phyloP scores from a whole-genome alignment of 2,329 filamentous ascomycete species.

The Beauveria scarabaeidicola region DNA sequence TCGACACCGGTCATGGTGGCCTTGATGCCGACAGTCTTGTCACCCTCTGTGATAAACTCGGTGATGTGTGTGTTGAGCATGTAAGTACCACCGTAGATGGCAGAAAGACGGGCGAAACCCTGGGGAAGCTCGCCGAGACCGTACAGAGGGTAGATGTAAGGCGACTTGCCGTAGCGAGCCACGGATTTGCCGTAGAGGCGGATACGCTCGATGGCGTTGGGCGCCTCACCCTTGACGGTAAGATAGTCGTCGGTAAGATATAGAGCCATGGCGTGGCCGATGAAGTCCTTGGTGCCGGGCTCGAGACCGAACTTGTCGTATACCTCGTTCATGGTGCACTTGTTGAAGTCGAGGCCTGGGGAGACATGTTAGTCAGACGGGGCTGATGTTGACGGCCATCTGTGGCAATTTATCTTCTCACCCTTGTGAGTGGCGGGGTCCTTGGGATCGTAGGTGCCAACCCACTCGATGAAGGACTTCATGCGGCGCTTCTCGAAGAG shows the following conservation, averaged over 20 bases:
- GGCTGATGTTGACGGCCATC: not conserved
- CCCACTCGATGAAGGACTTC: slow-evolving; percentile 94
- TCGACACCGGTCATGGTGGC: slow-evolving; percentile 89
- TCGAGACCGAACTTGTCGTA: slow-evolving; percentile 98
- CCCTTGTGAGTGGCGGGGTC: slow-evolving; percentile 86
- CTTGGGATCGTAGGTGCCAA: slow-evolving; percentile 74
- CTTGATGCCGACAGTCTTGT: slow-evolving; percentile 90
- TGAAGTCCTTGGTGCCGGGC: slow-evolving; percentile 81
- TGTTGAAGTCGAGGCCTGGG: slow-evolving; percentile 68
- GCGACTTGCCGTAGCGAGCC: slow-evolving; percentile 93
- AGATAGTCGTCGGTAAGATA: slow-evolving; percentile 89
- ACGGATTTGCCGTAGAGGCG: slow-evolving; percentile 96
- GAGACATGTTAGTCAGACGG: not conserved
- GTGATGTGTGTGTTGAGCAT: slow-evolving; percentile 97
- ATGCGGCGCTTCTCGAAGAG: slow-evolving; percentile 96
- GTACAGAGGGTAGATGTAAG: slow-evolving; percentile 98
- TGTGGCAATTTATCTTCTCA: slow-evolving; percentile 31
- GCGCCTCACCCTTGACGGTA: slow-evolving; percentile 59
- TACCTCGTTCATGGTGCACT: slow-evolving; percentile 91
- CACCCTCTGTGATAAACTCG: slow-evolving; percentile 75
- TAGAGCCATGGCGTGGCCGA: slow-evolving; percentile 96
- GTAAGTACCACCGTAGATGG: slow-evolving; percentile 98
- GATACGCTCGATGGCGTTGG: slow-evolving; percentile 85
- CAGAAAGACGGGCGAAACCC: slow-evolving; percentile 92
- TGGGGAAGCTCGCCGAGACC: slow-evolving; percentile 95